phyloP scores from a whole-genome alignment of 2,329 filamentous ascomycete genomes.

The Trichoderma koningii region DNA sequence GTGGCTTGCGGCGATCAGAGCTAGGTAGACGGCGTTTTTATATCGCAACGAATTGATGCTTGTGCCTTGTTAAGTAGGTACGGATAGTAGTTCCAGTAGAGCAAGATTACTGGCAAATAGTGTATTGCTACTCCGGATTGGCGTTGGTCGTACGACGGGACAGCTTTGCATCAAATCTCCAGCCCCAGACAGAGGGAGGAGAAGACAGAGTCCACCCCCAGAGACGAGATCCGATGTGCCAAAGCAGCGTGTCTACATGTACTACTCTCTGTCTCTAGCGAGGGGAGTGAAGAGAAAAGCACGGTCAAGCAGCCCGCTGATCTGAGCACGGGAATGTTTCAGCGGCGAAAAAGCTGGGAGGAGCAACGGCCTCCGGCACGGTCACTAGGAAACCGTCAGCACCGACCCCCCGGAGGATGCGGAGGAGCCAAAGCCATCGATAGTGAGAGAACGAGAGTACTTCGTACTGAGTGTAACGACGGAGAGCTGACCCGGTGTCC shows the following conservation, averaged over 20 bases:
- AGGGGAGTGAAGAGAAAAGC: background rate
- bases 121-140: no score
- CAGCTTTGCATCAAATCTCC: no score
- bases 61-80: no score
- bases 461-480: background rate
- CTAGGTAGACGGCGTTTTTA: no score
- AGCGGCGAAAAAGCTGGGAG: constrained; percentile 7
- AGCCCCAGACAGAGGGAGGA: no score
- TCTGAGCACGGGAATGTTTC: constrained; percentile 27
- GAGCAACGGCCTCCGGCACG: background rate
- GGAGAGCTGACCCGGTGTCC: constrained; percentile 25
- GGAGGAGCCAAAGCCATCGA: constrained; percentile 15
- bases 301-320: constrained; percentile 20
- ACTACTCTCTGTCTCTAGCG: background rate
- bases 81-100: no score
- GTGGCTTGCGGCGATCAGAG: no score
- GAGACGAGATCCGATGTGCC: no score
- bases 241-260: background rate
- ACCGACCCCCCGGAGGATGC: constrained; percentile 20
- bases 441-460: background rate
- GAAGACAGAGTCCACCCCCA: no score
- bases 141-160: no score
- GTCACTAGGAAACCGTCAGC: constrained; percentile 3
- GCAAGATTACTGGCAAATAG: no score
- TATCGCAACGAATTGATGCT: no score